phyloP scores from a whole-genome alignment of 306 rosid genomes.

The Quercus cerris region DNA sequence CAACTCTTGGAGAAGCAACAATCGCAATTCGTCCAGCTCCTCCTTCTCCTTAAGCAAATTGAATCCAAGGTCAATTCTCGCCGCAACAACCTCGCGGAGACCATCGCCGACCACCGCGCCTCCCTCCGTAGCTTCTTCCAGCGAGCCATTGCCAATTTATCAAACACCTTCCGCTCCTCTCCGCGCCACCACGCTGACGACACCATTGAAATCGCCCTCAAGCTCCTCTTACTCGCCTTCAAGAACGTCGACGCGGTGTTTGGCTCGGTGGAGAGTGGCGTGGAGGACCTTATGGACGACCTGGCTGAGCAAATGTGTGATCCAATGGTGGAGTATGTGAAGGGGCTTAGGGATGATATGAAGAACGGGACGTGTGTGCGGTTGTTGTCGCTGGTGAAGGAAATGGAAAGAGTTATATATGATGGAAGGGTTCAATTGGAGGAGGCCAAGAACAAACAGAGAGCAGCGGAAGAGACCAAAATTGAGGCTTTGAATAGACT shows the following conservation, averaged over 20 bases:
- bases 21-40: not conserved
- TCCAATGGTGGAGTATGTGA: not conserved
- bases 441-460: not conserved
- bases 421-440: not conserved
- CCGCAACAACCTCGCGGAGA: not conserved
- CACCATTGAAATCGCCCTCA: not conserved
- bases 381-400: not conserved
- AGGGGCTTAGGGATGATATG: not conserved
- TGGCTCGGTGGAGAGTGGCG: not conserved
- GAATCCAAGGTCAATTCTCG: not conserved
- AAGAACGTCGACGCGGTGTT: not conserved
- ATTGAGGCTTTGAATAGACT: not conserved
- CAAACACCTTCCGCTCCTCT: not conserved
- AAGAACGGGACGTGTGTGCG: not conserved
- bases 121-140: not conserved
- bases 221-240: not conserved
- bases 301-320: not conserved
- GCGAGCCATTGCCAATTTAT: not conserved
- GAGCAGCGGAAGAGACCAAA: conserved; percentile 1
- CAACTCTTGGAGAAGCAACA: not conserved
- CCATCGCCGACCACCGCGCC: not conserved
- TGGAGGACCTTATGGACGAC: not conserved
- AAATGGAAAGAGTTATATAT: not conserved
- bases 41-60: not conserved
- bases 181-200: not conserved